Base-by-base conservation (phyloP, 2,329 filamentous ascomycete genomes). In the Akanthomyces muscarius region DNA sequence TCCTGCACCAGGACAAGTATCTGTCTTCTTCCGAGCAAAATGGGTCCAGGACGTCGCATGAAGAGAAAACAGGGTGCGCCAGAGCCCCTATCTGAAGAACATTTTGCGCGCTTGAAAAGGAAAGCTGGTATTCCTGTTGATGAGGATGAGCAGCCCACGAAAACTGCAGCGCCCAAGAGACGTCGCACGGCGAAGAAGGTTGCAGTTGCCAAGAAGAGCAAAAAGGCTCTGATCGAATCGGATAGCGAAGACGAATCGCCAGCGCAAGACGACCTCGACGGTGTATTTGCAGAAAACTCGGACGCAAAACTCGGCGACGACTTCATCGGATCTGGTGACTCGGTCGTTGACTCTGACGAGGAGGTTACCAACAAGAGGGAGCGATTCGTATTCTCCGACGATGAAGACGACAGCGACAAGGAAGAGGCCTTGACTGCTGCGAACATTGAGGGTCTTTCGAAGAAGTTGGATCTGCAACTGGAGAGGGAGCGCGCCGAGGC, bases 1-100 rank as follows among this genome's bases (percentile, higher is more conserved):
- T 33, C 30, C 30, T 56, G 44, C 44, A 56, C 44, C 33, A 36
- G 30, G 23, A 42, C 41, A 45, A 30, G 41, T 11, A 25, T 38
- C 8, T 14, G 13, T 48, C 13, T 7, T 23, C 13, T 13, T 13
- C 4, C 33, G 10, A 51, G 4, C 52, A 61, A 54, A 72, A 97
- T 97, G 93, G 93, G 92, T 81, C 86, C 87, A 66, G 91, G 92
- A 75, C 90, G 92, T 75, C 91, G 93, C 71, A 96, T 97, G 89
- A 91, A 93, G 77, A 95, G 91, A 76, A 97, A 97, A 80, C 95
- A 98, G 84, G 94, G 92, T 62, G 83, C 89, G 67, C 95, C 95
- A 61, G 86, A 89, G 71, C 83, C 89, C 67, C 84, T 97, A 68
- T 91, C 95, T 68, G 91, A 97, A 73, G 85, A 87, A 68, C 86